These are phyloP conservation scores for Hanseniaspora lindneri DNA, from an alignment of 805 yeast genomes.

Conservation along the genomic window DNA sequence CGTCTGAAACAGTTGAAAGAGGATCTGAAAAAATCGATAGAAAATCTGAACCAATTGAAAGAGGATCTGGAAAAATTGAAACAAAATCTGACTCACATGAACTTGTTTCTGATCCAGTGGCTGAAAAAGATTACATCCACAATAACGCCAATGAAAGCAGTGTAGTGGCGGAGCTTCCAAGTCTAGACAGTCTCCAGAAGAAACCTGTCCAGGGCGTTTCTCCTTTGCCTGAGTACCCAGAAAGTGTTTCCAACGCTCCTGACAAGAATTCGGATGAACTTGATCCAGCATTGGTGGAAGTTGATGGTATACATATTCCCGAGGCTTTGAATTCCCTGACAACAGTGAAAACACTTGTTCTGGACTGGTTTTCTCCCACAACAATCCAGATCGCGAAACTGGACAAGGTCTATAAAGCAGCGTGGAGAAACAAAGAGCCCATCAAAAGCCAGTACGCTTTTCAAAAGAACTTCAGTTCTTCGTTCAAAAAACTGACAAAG, in stretches of 20 bases:
- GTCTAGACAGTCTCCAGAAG: neutral
- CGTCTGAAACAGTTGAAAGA: too few species aligned
- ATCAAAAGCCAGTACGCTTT: conserved; percentile 11
- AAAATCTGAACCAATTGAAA: too few species aligned
- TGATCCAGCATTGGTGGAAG: conserved; percentile 2
- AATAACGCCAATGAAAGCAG: neutral
- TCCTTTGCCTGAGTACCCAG: neutral
- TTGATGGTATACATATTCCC: neutral
- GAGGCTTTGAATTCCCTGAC: neutral
- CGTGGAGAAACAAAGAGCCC: conserved; percentile 11
- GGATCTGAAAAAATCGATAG: too few species aligned
- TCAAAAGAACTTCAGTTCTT: conserved; percentile 2
- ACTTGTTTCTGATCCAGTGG: neutral
- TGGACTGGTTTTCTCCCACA: conserved; percentile 10
- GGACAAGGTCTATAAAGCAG: conserved; percentile 2
- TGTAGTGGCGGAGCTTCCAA: neutral
- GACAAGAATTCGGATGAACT: neutral
- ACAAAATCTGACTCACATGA: neutral
- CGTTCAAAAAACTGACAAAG: conserved; percentile 6
- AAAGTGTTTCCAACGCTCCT: neutral
- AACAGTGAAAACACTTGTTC: neutral
- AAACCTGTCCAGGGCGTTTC: neutral
- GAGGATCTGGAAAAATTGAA: too few species aligned
- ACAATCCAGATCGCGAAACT: conserved; percentile 6
- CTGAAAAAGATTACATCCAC: neutral